Base-by-base conservation (phyloP, 306 rosid species). In the Quercus berberidifolia region DNA sequence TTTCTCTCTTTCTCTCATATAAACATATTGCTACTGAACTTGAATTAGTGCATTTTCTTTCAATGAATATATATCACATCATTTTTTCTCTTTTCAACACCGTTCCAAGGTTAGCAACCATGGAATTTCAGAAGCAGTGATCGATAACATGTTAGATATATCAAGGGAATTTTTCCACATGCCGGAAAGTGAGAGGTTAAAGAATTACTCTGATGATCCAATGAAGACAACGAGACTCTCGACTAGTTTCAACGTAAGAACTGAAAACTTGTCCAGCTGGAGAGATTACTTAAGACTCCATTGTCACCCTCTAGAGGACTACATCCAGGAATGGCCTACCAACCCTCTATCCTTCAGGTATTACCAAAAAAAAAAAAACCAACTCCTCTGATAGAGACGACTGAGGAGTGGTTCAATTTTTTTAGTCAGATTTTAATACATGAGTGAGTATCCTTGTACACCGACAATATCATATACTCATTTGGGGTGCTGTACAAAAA, bases 271-370 rank as follows among this genome's bases (percentile, higher is more conserved):
- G 5, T 62, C 83, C 13, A 33, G 74, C 69, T 83, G 83, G 86
- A 78, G 86, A 38, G 86, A 83, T 55, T 83, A 33, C 77, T 41
- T 83, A 5, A 74, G 83, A 62, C 80, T 83, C 70, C 86, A 78
- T 21, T 83, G 83, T 69, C 35, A 83, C 63, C 83, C 86, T 59
- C 77, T 74, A 0, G 80, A 83, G 55, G 69, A 78, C 2, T 83
- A 74, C 86, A 52, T 83, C 6, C 69, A 15, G 54, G 86, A 83
- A 38, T 79, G 86, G 83, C 86, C 86, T 0, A 21, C 69, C 54
- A 79, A 74, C 77, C 83, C 83, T 57, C 74, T 77, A 21, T 69
- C 83, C 41, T 74, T 83, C 54, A 74, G 71, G 84, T 75, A 14
- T 8, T 18, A 79, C 28, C 3, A 2, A 56, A 19, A 17, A 25